Percentiles rank a stretch among this genome's conserved stretches.
phyloP scores from a whole-genome alignment of 768 basidiomycete genomes.

The Tulasnella sp. region DNA sequence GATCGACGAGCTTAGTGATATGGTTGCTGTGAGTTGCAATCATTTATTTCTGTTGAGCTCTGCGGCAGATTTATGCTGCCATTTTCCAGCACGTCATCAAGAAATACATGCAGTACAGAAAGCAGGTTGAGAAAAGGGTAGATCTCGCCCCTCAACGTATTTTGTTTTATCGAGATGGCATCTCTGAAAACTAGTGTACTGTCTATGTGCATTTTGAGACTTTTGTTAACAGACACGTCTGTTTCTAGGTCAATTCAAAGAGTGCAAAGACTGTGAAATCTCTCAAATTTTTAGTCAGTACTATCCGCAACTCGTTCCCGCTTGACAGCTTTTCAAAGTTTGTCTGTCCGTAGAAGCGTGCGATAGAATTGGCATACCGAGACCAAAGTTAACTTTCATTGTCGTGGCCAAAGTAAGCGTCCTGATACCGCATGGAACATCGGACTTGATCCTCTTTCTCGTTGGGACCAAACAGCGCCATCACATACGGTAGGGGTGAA shows the following conservation, averaged over 20 bases:
- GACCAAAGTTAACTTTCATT: conserved; percentile 55
- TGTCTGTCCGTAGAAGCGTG: too few relatives aligned
- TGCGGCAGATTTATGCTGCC: too few relatives aligned
- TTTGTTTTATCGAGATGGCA: conserved; percentile 36
- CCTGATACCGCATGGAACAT: background rate
- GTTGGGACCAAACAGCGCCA: conserved; percentile 55
- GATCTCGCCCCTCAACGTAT: conserved; percentile 22
- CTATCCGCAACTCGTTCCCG: too few relatives aligned
- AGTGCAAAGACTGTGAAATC: conserved; percentile 47
- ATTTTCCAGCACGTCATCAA: conserved; percentile 30
- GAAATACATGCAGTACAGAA: conserved; percentile 35
- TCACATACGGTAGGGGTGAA: conserved; percentile 53
- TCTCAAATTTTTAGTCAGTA: conserved; percentile 60
- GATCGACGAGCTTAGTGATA: conserved; percentile 46
- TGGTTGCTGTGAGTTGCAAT: conserved; percentile 23
- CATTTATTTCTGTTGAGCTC: background rate
- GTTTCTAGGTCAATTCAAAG: conserved; percentile 41
- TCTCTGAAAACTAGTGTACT: conserved; percentile 36
- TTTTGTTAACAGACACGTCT: background rate
- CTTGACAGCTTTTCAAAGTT: background rate
- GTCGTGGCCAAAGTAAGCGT: conserved; percentile 67
- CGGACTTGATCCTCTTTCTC: background rate
- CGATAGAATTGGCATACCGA: too few relatives aligned
- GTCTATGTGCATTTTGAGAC: background rate
- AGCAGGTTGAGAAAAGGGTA: conserved; percentile 33